Evolutionary conservation across 139 green algal genomes (phyloP).

Genomic region (Ostreobium quekettii): DNA sequence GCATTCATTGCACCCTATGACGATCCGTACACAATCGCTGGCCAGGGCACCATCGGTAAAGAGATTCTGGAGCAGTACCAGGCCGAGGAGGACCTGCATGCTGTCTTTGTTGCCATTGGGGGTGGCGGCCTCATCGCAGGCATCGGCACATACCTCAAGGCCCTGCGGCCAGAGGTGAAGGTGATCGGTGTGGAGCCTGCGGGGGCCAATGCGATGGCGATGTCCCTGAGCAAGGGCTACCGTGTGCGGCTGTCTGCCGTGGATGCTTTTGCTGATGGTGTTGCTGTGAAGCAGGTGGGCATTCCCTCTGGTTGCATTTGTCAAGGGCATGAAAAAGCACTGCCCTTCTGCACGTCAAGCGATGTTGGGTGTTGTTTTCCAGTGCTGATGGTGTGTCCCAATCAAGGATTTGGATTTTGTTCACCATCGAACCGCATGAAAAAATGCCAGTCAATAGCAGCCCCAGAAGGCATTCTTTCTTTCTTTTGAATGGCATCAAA

Average conservation of each 20-base stretch:
- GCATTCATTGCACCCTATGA: constrained; percentile 90
- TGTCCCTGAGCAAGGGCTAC: constrained; percentile 55
- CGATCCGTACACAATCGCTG: constrained; percentile 88
- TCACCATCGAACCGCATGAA: too few relatives aligned
- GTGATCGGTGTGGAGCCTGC: constrained; percentile 90
- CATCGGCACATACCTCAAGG: constrained; percentile 84
- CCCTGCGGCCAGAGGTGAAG: constrained; percentile 67
- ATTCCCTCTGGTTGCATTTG: background rate
- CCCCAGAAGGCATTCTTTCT: too few relatives aligned
- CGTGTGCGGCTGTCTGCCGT: constrained; percentile 67
- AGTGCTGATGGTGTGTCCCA: too few relatives aligned
- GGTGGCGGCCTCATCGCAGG: constrained; percentile 88
- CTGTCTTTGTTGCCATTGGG: constrained; percentile 85
- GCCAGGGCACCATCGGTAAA: constrained; percentile 87
- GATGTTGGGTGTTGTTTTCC: too few relatives aligned
- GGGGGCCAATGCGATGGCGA: constrained; percentile 91
- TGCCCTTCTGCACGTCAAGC: too few relatives aligned
- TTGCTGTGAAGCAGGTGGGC: constrained; percentile 73
- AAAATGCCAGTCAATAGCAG: too few relatives aligned
- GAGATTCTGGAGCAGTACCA: constrained; percentile 75
- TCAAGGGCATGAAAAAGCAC: too few relatives aligned
- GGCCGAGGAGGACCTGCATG: constrained; percentile 56
- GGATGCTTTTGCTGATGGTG: constrained; percentile 90
- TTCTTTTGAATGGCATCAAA: too few relatives aligned
- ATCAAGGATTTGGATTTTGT: too few relatives aligned